Percentiles rank a stretch among this genome's conserved stretches.
phyloP scores from a whole-genome alignment of 805 yeast genomes.

The Ogataea trehalophila region DNA sequence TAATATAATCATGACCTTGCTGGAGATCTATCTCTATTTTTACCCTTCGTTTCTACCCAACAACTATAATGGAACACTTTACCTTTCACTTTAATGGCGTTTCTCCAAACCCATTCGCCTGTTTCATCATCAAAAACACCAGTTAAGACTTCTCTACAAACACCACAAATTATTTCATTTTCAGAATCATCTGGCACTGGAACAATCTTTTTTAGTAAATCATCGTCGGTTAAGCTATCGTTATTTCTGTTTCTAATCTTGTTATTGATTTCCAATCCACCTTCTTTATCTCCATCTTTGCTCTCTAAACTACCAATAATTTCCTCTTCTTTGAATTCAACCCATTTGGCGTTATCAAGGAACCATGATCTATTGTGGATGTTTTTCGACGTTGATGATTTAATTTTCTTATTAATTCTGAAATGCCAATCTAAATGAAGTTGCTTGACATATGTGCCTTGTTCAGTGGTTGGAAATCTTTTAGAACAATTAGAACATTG shows the following conservation, averaged over 20 bases:
- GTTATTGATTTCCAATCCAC: conserved; percentile 17
- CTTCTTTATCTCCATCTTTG: conserved; percentile 8
- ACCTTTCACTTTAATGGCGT: conserved; percentile 47
- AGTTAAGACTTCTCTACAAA: conserved; percentile 61
- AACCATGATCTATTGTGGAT: conserved; percentile 83
- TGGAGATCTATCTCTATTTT: conserved; percentile 29
- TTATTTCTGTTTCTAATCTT: conserved; percentile 3
- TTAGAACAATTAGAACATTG: conserved; percentile 91
- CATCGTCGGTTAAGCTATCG: conserved; percentile 21
- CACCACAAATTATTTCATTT: conserved; percentile 57
- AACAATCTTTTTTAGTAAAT: conserved; percentile 46
- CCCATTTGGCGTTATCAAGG: conserved; percentile 68
- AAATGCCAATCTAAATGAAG: conserved; percentile 95
- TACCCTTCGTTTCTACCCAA: conserved; percentile 49
- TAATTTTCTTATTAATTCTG: conserved; percentile 76
- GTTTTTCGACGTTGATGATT: conserved; percentile 35
- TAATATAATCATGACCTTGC: conserved; percentile 11
- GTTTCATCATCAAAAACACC: conserved; percentile 68
- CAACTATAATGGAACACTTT: conserved; percentile 62
- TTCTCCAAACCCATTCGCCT: conserved; percentile 81
- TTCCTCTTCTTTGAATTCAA: conserved; percentile 65
- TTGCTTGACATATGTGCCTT: conserved; percentile 49
- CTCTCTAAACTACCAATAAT: conserved; percentile 35
- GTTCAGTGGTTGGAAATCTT: conserved; percentile 60
- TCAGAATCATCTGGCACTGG: conserved; percentile 63